Evolutionary conservation across 345 rosid species (phyloP).

Genomic region (Trapa incisa): DNA sequence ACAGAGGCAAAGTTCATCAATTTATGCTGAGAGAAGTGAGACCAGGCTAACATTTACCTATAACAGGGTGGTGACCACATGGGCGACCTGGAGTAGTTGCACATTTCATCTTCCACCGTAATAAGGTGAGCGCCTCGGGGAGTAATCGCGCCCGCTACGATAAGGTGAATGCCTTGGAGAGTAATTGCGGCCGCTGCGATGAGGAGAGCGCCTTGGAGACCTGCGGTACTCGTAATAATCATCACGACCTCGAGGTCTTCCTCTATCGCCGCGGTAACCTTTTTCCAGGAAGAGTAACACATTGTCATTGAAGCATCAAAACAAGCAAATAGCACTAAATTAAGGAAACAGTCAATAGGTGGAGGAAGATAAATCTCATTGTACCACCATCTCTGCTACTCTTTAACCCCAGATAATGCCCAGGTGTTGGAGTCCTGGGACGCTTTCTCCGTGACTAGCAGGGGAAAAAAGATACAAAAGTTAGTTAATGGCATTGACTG

Average conservation of each 20-base stretch:
- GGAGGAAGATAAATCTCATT: slow-evolving; percentile 3
- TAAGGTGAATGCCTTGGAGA: slow-evolving; percentile 69
- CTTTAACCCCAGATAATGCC: slow-evolving; percentile 96
- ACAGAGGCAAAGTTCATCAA: not conserved
- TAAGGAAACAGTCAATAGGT: not conserved
- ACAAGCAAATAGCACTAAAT: not conserved
- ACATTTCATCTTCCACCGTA: slow-evolving; percentile 54
- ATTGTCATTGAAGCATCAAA: not conserved
- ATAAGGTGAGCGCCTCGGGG: slow-evolving; percentile 55
- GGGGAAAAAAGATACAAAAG: slow-evolving; percentile 8
- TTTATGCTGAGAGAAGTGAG: not conserved
- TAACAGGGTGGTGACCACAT: slow-evolving; percentile 41
- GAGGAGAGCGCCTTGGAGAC: slow-evolving; percentile 37
- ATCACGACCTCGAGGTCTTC: slow-evolving; percentile 53
- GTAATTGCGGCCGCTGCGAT: slow-evolving; percentile 31
- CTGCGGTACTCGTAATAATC: slow-evolving; percentile 37
- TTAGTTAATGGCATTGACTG: not conserved
- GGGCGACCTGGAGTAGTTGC: slow-evolving; percentile 50
- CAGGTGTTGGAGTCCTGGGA: slow-evolving; percentile 97
- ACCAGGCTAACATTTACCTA: slow-evolving; percentile 5
- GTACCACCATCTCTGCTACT: slow-evolving; percentile 66
- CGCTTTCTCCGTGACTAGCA: slow-evolving; percentile 93
- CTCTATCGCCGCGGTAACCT: slow-evolving; percentile 48
- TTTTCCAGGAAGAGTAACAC: not conserved
- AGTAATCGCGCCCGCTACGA: slow-evolving; percentile 51